Base-by-base conservation (phyloP, 164 flowering plant species). In the Magnolia sinica region DNA sequence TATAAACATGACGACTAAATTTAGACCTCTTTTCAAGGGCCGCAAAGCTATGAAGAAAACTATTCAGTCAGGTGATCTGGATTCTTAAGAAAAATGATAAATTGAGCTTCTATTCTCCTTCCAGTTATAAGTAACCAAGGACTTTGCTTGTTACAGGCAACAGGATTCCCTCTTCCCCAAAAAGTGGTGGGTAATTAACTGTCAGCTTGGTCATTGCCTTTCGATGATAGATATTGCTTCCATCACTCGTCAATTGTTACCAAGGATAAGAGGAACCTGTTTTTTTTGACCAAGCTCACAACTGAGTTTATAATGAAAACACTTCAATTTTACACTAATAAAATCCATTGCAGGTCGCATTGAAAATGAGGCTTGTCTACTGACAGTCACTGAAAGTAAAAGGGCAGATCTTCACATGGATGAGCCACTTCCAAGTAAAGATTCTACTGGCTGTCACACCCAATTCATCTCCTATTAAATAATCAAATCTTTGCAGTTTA, bases 1-100 rank as follows among this genome's bases (percentile, higher is more conserved):
- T 18, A 22, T 24, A 71, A 45, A 45, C 31, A 72, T 18, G 29
- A 64, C 20, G 20, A 8, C 74, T 49, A 71, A 49, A 49, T 64
- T 76, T 19, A 63, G 23, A 64, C 74, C 79, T 37, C 31, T 50
- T 61, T 76, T 76, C 74, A 71, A 61, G 79, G 50, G 19, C 18
- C 70, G 55, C 7, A n/a, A 8, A 23, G 70, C 13, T 8, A 31
- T 18, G 24, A 64, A 19, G 5, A 51, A 23, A 50, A 76, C 19
- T 23, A 23, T n/a, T 8, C 52, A 55, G 45, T 69, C 58, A 61
- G 68, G 74, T 61, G 8, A 29, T 29, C 49, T 68, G 20, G 50
- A 68, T 68, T 14, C 50, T 27, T 31, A 19, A 37, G 3, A 2
- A 68, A 55, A 14, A 37, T 31, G 14, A 16, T 31, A 19, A 18